These are phyloP conservation scores for Colletotrichum sp. DNA, from an alignment of 2,329 filamentous ascomycete species.

Conservation along the genomic window DNA sequence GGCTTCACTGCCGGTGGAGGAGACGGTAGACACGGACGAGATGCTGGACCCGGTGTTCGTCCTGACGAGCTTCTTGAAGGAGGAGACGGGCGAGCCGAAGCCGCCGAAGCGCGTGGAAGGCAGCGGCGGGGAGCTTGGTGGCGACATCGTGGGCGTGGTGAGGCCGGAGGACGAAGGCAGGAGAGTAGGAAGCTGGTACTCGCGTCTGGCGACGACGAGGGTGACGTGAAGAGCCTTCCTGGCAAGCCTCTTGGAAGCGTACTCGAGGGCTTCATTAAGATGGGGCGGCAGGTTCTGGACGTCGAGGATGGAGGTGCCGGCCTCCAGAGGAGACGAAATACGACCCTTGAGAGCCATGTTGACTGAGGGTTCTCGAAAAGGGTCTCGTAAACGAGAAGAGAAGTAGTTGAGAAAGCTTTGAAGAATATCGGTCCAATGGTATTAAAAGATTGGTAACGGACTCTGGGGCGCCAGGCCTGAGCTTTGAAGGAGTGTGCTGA, in stretches of 20 bases:
- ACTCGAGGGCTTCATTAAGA: constrained; percentile 60
- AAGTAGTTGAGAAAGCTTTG: not conserved
- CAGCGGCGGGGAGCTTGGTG: constrained; percentile 20
- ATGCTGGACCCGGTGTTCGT: constrained; percentile 37
- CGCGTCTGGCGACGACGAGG: constrained; percentile 60
- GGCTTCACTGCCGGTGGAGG: constrained; percentile 22
- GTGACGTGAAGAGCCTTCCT: constrained; percentile 61
- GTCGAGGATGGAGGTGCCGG: constrained; percentile 63
- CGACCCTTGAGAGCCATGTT: constrained; percentile 55
- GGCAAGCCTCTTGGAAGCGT: constrained; percentile 59
- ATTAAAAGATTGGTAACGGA: not conserved
- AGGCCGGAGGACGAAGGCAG: constrained; percentile 27
- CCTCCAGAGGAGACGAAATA: constrained; percentile 68
- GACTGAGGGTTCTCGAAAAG: not conserved
- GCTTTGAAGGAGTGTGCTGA: not conserved
- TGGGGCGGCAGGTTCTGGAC: constrained; percentile 60
- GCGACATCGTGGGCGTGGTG: constrained; percentile 33
- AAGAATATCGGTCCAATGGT: not conserved
- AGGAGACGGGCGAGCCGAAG: constrained; percentile 30
- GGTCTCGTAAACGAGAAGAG: not conserved
- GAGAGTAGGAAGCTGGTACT: constrained; percentile 56
- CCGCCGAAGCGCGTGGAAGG: constrained; percentile 27
- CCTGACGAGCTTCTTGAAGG: constrained; percentile 44
- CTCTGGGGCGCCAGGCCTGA: constrained; percentile 16
- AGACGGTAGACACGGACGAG: constrained; percentile 14